Conservation (phyloP, 768 basidiomycete genomes). For the Amanita phalloides region DNA sequence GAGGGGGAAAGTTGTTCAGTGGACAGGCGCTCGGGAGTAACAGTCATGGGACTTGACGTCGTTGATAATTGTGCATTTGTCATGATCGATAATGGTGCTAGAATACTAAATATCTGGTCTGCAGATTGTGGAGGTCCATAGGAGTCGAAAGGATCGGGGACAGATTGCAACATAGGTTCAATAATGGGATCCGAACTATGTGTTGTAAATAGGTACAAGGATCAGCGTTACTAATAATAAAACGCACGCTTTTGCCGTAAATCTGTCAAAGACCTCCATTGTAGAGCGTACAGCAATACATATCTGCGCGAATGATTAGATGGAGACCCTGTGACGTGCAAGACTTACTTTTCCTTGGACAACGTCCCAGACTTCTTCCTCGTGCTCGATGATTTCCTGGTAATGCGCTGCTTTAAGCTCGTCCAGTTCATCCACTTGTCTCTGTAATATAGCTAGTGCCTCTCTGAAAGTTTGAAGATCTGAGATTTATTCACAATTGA, state of each 20-base stretch:
- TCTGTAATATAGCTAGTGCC: conserved; percentile 69
- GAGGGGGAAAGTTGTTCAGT: conserved; percentile 20
- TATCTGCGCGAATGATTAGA: conserved; percentile 28
- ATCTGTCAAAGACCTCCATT: conserved; percentile 84
- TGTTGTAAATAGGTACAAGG: conserved; percentile 5
- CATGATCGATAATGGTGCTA: conserved; percentile 78
- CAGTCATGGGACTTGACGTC: conserved; percentile 47
- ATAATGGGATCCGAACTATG: conserved; percentile 77
- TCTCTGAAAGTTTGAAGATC: conserved; percentile 85
- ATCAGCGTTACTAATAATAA: neutral
- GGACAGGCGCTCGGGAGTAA: conserved; percentile 31
- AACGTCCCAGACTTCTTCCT: conserved; percentile 92
- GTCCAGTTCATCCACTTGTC: conserved; percentile 88
- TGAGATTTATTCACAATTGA: conserved; percentile 16
- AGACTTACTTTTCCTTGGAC: conserved; percentile 71
- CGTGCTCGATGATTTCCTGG: conserved; percentile 81
- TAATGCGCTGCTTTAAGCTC: conserved; percentile 79
- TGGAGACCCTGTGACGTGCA: neutral
- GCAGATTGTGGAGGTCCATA: conserved; percentile 84
- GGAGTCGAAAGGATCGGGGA: conserved; percentile 89
- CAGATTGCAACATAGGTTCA: conserved; percentile 81
- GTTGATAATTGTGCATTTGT: conserved; percentile 35
- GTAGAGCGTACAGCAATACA: conserved; percentile 82
- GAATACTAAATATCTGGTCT: conserved; percentile 88
- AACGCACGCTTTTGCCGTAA: conserved; percentile 78